Conservation (phyloP, 352 stramenopile species). For the Phytophthora rubi region DNA sequence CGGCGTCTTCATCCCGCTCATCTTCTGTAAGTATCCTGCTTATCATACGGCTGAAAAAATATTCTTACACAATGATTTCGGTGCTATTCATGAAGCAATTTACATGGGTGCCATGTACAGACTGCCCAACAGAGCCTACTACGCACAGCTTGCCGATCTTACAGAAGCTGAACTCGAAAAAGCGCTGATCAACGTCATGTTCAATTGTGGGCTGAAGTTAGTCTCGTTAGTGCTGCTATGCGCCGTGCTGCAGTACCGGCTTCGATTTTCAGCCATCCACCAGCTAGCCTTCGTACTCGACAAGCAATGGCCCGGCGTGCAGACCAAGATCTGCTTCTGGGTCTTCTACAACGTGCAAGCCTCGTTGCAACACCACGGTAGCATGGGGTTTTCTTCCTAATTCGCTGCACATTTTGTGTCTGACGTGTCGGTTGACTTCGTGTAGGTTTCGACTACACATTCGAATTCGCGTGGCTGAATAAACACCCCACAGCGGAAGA, state of each 20-base stretch:
- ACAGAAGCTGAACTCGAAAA: conserved; percentile 19
- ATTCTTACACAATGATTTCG: not conserved
- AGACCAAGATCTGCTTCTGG: conserved; percentile 43
- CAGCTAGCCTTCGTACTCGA: conserved; percentile 47
- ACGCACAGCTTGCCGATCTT: conserved; percentile 26
- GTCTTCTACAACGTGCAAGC: conserved; percentile 37
- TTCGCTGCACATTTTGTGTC: not conserved
- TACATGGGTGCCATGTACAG: conserved; percentile 30
- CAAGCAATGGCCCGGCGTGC: conserved; percentile 28
- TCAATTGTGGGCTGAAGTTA: conserved; percentile 28
- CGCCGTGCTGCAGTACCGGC: not conserved
- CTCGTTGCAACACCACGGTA: conserved; percentile 31
- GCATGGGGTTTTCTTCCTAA: too few relatives aligned
- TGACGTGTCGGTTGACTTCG: too few relatives aligned
- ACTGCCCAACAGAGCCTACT: conserved; percentile 33
- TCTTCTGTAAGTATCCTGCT: conserved; percentile 27
- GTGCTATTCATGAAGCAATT: conserved; percentile 3
- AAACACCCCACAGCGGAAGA: not conserved
- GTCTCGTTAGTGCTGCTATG: conserved; percentile 17
- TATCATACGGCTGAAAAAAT: not conserved
- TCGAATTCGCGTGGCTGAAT: conserved; percentile 3
- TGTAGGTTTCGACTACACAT: conserved; percentile 7
- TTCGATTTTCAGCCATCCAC: conserved; percentile 16
- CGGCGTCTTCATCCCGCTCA: conserved; percentile 35
- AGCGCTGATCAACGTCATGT: conserved; percentile 22